These are phyloP conservation scores for Cutaneotrichosporon sp. DNA, from an alignment of 1,284 basidiomycete genomes.

Conservation along the genomic window DNA sequence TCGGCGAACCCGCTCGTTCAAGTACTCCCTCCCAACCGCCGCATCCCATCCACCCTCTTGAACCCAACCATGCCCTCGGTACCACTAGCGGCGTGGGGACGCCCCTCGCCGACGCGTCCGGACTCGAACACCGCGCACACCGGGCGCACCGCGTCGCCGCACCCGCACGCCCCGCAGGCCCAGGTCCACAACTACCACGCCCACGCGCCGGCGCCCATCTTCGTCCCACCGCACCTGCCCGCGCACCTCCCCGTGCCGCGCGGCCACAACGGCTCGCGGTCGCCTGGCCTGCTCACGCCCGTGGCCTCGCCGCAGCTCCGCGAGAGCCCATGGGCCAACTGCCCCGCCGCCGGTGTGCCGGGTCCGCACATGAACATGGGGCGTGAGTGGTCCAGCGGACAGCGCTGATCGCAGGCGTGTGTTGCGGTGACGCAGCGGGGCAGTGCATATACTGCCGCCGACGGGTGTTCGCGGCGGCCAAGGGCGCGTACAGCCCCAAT, in stretches of 20 bases:
- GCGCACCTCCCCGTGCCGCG: not conserved
- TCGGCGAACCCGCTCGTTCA: too few species aligned
- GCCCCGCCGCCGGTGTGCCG: not conserved
- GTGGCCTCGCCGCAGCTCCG: not conserved
- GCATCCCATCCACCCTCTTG: not conserved
- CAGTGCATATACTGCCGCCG: constrained; percentile 3
- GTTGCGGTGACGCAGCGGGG: not conserved
- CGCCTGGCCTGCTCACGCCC: not conserved
- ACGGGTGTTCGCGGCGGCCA: not conserved
- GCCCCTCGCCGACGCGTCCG: not conserved
- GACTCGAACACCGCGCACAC: not conserved
- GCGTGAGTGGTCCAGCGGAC: not conserved
- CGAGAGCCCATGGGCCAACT: not conserved
- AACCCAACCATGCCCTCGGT: not conserved
- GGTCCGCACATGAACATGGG: constrained; percentile 1
- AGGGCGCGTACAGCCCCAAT: not conserved
- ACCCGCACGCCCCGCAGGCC: not conserved
- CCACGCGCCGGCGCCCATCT: not conserved
- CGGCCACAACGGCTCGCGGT: not conserved
- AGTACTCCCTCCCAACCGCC: not conserved
- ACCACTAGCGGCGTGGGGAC: not conserved
- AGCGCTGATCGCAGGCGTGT: not conserved
- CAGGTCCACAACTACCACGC: not conserved
- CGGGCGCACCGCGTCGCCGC: not conserved
- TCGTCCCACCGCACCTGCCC: not conserved